Base-by-base conservation (phyloP, 177 flowering plant species). In the Vitis hybrid region DNA sequence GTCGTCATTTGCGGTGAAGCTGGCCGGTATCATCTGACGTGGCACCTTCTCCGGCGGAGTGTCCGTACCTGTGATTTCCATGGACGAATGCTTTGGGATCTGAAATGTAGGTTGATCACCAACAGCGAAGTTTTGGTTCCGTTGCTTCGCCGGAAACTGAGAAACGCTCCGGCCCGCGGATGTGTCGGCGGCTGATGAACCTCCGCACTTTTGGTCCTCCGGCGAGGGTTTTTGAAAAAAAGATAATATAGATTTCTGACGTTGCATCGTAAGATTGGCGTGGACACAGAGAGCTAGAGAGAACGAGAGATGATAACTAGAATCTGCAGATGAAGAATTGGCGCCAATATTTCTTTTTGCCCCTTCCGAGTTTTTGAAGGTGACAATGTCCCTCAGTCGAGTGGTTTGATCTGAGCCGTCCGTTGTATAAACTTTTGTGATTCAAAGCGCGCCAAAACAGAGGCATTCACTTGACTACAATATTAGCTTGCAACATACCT, bases 11-110 rank as follows among this genome's bases (percentile, higher is more conserved):
- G 51, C 71, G 14, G 62, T 10, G 48, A 69, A 66, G 48, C 48
- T 65, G 4, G 71, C 60, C 61, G 83, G 77, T 2, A 89, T 31
- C 68, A 86, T 52, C 82, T 64, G 86, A 51, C 94, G 88, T 7
- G 89, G 97, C 63, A 76, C 79, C 81, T 95, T 95, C 79, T 91
- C 98, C 57, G 97, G 97, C 60, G 98, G 99, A 70, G 99, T 95
- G 18, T 95, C 98, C 56, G 82, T 87, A 56, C 90, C 97, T 53
- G 62, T 72, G 11, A 86, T 55, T 33, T 90, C 92, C 10, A 51
- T 56, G 7, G 60, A 56, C 55, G 69, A 76, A 33, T 72, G 74
- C 19, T 14, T 31, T 11, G 50, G 5, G 29, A 10, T 57, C 6
- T 55, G 65, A 55, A 26, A 68, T 12, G 66, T 33, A 22, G 66